These are phyloP conservation scores for Kentomonas sorsogonicus DNA, from an alignment of 208 protist genomes.

Conservation along the genomic window DNA sequence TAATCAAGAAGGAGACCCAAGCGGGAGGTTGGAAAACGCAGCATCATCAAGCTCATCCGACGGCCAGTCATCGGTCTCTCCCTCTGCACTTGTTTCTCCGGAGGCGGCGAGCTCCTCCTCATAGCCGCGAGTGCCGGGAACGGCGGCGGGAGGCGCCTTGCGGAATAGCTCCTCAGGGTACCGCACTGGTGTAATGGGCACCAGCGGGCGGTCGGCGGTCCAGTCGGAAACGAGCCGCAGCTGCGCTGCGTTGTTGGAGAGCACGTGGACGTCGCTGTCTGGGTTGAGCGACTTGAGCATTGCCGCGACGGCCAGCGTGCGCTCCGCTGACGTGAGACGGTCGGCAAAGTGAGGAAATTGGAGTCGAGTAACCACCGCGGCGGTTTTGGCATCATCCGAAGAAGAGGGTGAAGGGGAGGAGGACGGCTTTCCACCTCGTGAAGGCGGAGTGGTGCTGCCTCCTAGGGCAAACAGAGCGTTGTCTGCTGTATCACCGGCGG, in stretches of 20 bases:
- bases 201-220: constrained; percentile 27
- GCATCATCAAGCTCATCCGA: too few relatives aligned
- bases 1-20: background rate
- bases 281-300: constrained; percentile 87
- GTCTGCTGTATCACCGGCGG: too few relatives aligned
- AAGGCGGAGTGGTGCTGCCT: too few relatives aligned
- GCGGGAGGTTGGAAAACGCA: too few relatives aligned
- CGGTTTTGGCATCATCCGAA: background rate
- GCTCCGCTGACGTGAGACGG: constrained; percentile 60
- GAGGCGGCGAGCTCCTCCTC: too few relatives aligned
- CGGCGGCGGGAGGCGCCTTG: constrained; percentile 47
- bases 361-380: too few relatives aligned
- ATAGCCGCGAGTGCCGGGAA: background rate
- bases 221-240: constrained; percentile 49
- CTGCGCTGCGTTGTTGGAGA: constrained; percentile 53
- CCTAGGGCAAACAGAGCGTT: too few relatives aligned
- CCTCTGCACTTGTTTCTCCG: too few relatives aligned
- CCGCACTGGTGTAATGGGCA: constrained; percentile 23
- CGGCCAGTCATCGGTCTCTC: too few relatives aligned
- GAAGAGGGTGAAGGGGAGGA: too few relatives aligned
- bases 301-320: constrained; percentile 68
- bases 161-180: constrained; percentile 65
- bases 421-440: too few relatives aligned
- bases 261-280: constrained; percentile 70
- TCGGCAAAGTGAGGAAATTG: too few relatives aligned